Base-by-base conservation (phyloP, 306 rosid genomes). In the Medicago ruthenica region DNA sequence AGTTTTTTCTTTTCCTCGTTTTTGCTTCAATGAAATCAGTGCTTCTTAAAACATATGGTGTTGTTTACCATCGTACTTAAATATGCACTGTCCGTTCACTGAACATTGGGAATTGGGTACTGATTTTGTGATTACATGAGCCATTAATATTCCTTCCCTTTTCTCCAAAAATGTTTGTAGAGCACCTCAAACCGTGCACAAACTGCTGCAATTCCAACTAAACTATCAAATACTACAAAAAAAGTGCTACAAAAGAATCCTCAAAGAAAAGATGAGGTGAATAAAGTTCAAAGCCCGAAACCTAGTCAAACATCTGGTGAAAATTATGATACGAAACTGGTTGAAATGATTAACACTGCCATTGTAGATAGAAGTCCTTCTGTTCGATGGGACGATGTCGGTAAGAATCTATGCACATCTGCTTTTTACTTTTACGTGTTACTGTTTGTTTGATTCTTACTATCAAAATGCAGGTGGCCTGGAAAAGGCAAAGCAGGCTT, bases 361-460 rank as follows among this genome's bases (percentile, higher is more conserved):
- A 89, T 95, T 80, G 96, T 95, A 70, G 98, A 95, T 79, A 87
- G 85, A 86, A 92, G 98, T 83, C 98, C 98, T 67, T 95, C 97
- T 18, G 91, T 95, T 60, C 88, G 80, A 80, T 95, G 98, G 98
- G 98, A 95, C 63, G 98, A 95, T 83, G 93, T 95, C 68, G 98
- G 98, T 95, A 81, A 80, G 88, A 72, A 65, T 57, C 39, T 48
- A 62, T 65, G 13, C 67, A 71, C 47, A 31, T 63, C 37, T 64
- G 22, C 42, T 24, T 70, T 70, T 34, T 68, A 17, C 8, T 67
- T 24, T n/a, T 62, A 8, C 58, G 61, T 71, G 22, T 73, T 66
- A 59, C 68, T 62, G 72, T 50, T 16, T 66, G 54, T 61, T 79
- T 84, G 58, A 83, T 79, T 70, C 70, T 85, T 34, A 77, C 71